phyloP scores from a whole-genome alignment of 805 yeast species.

The Yarrowia porcina region DNA sequence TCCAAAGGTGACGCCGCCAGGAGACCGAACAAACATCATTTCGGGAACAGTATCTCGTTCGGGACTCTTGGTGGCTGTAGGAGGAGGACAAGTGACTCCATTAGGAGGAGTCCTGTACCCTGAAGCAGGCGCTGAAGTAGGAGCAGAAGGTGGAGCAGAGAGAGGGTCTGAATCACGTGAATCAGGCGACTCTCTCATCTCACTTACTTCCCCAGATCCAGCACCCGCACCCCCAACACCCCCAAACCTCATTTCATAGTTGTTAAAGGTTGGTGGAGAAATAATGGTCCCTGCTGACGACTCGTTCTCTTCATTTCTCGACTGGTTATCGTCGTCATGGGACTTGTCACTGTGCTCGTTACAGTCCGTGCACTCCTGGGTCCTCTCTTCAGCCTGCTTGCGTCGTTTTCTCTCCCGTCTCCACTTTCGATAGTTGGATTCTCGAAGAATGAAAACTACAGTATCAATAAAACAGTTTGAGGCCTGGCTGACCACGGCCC shows the following conservation, averaged over 20 bases:
- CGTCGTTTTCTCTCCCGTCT: background rate
- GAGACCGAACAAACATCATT: conserved; percentile 13
- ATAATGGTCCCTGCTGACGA: conserved; percentile 3
- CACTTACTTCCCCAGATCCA: background rate
- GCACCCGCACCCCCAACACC: background rate
- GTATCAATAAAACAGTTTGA: conserved; percentile 77
- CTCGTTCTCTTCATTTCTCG: conserved; percentile 1
- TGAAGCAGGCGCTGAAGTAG: no score
- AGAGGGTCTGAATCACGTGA: background rate
- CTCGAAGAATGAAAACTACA: conserved; percentile 69
- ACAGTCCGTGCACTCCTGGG: background rate
- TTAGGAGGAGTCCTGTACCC: background rate
- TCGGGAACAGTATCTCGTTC: background rate
- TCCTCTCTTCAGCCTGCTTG: background rate
- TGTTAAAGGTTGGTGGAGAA: background rate
- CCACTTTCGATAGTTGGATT: conserved; percentile 35
- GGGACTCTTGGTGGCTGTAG: background rate
- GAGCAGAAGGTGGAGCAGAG: background rate
- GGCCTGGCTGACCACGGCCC: conserved; percentile 77
- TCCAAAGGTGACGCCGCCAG: conserved; percentile 6
- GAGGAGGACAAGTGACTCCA: background rate
- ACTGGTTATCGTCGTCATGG: background rate
- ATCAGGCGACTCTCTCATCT: background rate
- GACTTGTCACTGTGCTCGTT: background rate
- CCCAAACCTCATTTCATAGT: conserved; percentile 14